Conservation (phyloP, 208 protist species). For the Trypanosoma theileri region DNA sequence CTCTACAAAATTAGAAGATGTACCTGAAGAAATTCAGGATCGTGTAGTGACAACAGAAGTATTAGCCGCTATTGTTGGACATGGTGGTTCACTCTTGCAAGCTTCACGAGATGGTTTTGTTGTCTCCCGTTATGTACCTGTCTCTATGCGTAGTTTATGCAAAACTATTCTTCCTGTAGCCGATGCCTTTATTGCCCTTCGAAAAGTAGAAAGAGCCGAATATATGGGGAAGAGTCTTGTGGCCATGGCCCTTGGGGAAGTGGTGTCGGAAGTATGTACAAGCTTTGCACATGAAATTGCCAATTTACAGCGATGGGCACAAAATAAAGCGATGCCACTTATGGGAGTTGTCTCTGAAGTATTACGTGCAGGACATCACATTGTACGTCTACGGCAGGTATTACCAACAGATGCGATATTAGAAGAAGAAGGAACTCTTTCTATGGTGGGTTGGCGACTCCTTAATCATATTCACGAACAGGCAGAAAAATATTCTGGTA, state of each 20-base stretch:
- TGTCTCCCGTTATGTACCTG: slow-evolving; percentile 53
- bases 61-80: slow-evolving; percentile 62
- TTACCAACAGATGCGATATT: slow-evolving; percentile 72
- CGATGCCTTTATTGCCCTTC: slow-evolving; percentile 74
- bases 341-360: slow-evolving; percentile 85
- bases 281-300: slow-evolving; percentile 80
- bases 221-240: slow-evolving; percentile 73
- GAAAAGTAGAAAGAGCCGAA: slow-evolving; percentile 65
- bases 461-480: slow-evolving; percentile 81
- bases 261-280: slow-evolving; percentile 77
- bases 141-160: slow-evolving; percentile 68
- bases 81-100: slow-evolving; percentile 53
- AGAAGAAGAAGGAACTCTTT: slow-evolving; percentile 29
- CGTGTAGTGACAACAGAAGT: slow-evolving; percentile 61
- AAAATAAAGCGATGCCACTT: slow-evolving; percentile 63
- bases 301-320: slow-evolving; percentile 64
- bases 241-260: slow-evolving; percentile 83
- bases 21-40: slow-evolving; percentile 86
- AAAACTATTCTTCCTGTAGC: slow-evolving; percentile 73
- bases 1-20: slow-evolving; percentile 39
- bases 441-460: slow-evolving; percentile 61
- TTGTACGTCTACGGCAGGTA: slow-evolving; percentile 78
- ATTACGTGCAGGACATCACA: slow-evolving; percentile 76
- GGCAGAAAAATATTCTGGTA: slow-evolving; percentile 55
- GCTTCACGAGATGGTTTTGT: slow-evolving; percentile 49